Base-by-base conservation (phyloP, 2,329 filamentous ascomycete species). In the Hortaea sp. region DNA sequence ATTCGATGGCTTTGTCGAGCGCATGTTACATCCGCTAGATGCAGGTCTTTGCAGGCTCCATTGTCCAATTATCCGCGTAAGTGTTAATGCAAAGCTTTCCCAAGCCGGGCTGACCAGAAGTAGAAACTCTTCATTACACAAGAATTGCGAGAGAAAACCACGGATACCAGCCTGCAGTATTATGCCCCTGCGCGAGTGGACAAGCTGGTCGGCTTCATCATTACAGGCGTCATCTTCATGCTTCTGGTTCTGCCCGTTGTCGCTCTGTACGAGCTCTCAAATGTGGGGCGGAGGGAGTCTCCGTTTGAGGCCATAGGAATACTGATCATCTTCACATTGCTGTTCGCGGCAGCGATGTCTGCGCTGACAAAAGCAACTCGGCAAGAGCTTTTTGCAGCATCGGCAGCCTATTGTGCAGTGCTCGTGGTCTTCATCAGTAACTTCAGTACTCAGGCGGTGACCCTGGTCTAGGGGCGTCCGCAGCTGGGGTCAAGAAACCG, bases 211-310 rank as follows among this genome's bases (percentile, higher is more conserved):
- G 67, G 66, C 45, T 50, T 66, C 10, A 59, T 70, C 47, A 69
- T 71, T 50, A 69, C 67, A 0, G 48, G 63, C n/a, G 56, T 69
- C 12, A 69, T 71, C 41, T 69, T 69, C 54, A 57, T 65, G 9
- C 57, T 70, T 2, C 58, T 70, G 1, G 59, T 69, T 1, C 52
- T 69, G 6, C 68, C 68, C 0, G 66, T 70, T 5, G 54, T 69
- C 5, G 60, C 60, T 4, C 62, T 70, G 60, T 70, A 68, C 49
- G 51, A 62, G 29, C 48, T 70, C 0, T 66, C 66, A 0, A 53
- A 55, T 2, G 57, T 55, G 0, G 57, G 57, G 0, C 6, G n/a
- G 10, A 39, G 57, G 6, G 50, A 53, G 4, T 54, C 63, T 10
- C 66, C 67, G 0, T 61, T 69, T 31, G 63, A 65, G 42, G 66